These are phyloP conservation scores for Botrytis pseudocinerea DNA, from an alignment of 2,329 filamentous ascomycete species.

Conservation along the genomic window DNA sequence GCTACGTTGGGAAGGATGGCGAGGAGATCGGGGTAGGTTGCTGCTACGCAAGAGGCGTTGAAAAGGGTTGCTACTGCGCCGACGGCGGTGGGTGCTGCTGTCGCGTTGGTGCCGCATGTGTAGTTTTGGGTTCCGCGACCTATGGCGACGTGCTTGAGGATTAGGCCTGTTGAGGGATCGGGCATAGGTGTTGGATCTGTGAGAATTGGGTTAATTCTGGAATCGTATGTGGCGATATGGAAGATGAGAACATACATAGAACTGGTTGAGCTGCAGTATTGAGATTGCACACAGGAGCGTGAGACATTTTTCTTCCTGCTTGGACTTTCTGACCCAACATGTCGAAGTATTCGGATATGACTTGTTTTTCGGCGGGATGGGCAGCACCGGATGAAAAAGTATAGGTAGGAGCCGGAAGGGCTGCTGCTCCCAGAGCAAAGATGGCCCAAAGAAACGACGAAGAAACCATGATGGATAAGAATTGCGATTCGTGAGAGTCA, in stretches of 20 bases:
- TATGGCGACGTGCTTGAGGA: constrained; percentile 75
- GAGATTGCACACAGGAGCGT: constrained; percentile 54
- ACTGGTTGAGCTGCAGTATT: constrained; percentile 53
- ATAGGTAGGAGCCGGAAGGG: constrained; percentile 40
- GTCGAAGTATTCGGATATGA: constrained; percentile 63
- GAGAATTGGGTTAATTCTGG: constrained; percentile 30
- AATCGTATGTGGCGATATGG: constrained; percentile 7
- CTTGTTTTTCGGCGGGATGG: constrained; percentile 36
- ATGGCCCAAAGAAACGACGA: constrained; percentile 43
- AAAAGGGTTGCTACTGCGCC: constrained; percentile 84
- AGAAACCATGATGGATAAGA: constrained; percentile 21
- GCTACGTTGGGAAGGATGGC: constrained; percentile 64
- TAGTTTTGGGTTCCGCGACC: constrained; percentile 94
- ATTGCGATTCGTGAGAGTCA: not conserved
- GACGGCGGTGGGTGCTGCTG: constrained; percentile 60
- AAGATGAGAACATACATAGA: constrained; percentile 46
- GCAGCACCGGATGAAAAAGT: constrained; percentile 31
- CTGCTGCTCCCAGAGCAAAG: constrained; percentile 51
- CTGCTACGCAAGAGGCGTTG: constrained; percentile 80
- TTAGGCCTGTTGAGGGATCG: constrained; percentile 58
- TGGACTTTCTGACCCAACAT: constrained; percentile 57
- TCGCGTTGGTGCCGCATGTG: constrained; percentile 69
- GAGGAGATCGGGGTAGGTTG: constrained; percentile 67
- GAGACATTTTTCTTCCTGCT: constrained; percentile 46
- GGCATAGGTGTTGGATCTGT: constrained; percentile 61